Conservation (phyloP, 345 rosid genomes). For the Gossypium ekmanianum region DNA sequence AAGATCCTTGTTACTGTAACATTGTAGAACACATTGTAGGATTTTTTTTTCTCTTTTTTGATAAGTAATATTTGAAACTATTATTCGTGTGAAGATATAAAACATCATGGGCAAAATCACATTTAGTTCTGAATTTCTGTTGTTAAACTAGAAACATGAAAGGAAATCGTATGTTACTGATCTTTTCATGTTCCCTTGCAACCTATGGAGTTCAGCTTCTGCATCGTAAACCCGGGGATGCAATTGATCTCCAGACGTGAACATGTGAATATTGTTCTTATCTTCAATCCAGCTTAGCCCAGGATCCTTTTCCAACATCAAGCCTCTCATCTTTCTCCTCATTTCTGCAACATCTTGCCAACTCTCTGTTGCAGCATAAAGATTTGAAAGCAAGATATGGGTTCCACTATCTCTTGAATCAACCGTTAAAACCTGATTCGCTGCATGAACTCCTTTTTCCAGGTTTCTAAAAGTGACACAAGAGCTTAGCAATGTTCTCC, state of each 20-base stretch:
- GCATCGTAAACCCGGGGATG: slow-evolving; percentile 36
- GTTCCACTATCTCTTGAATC: slow-evolving; percentile 61
- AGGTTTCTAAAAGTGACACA: slow-evolving; percentile 55
- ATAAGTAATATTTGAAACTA: neutral
- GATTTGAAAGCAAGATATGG: slow-evolving; percentile 58
- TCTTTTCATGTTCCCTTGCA: slow-evolving; percentile 46
- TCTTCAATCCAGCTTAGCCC: slow-evolving; percentile 84
- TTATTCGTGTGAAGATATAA: neutral
- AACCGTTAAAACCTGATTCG: slow-evolving; percentile 51
- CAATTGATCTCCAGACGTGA: slow-evolving; percentile 60
- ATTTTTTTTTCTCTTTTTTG: neutral
- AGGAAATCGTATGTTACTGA: slow-evolving; percentile 27
- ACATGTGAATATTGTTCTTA: slow-evolving; percentile 41
- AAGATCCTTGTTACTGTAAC: slow-evolving; percentile 12
- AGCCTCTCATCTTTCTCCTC: slow-evolving; percentile 60
- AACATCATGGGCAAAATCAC: neutral
- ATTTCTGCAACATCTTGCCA: slow-evolving; percentile 64
- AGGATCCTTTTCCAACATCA: slow-evolving; percentile 55
- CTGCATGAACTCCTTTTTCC: slow-evolving; percentile 52
- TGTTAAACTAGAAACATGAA: neutral
- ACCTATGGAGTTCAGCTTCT: slow-evolving; percentile 40
- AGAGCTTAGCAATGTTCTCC: slow-evolving; percentile 80
- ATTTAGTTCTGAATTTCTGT: neutral
- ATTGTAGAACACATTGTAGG: neutral
- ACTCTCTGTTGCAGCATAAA: slow-evolving; percentile 60